phyloP scores from a whole-genome alignment of 345 rosid genomes.

The Theobroma cacao region DNA sequence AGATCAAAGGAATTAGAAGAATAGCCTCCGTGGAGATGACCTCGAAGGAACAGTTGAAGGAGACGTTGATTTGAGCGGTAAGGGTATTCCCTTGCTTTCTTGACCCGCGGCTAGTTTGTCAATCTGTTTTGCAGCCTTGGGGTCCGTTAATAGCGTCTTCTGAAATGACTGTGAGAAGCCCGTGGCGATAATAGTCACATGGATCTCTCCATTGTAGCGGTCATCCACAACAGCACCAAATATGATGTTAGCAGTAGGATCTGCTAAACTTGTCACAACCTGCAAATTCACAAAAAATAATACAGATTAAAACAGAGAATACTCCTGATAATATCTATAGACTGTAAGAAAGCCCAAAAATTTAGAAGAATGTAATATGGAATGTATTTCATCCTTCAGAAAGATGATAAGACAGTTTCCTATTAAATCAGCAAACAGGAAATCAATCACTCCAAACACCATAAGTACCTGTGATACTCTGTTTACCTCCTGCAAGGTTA shows the following conservation, averaged over 20 bases:
- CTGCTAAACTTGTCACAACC: slow-evolving; percentile 98
- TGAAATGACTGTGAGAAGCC: slow-evolving; percentile 97
- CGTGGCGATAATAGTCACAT: slow-evolving; percentile 92
- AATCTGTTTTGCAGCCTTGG: slow-evolving; percentile 58
- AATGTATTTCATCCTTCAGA: not conserved
- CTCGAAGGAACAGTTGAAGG: slow-evolving; percentile 49
- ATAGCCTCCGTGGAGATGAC: slow-evolving; percentile 65
- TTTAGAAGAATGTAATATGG: not conserved
- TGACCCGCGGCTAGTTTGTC: slow-evolving; percentile 55
- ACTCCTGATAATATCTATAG: not conserved
- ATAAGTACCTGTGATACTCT: slow-evolving; percentile 40
- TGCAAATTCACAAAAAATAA: slow-evolving; percentile 19
- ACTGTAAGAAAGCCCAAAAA: not conserved
- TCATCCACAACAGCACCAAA: slow-evolving; percentile 98
- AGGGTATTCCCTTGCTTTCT: slow-evolving; percentile 54
- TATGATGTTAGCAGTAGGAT: slow-evolving; percentile 97
- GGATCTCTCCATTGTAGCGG: slow-evolving; percentile 92
- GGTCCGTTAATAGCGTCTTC: slow-evolving; percentile 72
- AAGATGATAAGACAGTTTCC: not conserved
- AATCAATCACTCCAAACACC: not conserved
- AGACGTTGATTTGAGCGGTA: slow-evolving; percentile 43
- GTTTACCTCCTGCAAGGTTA: slow-evolving; percentile 94
- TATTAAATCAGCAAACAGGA: not conserved
- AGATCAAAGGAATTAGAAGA: slow-evolving; percentile 45
- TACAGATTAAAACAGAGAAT: not conserved